Base-by-base conservation (phyloP, 2,329 filamentous ascomycete species). In the Fusarium piperis region DNA sequence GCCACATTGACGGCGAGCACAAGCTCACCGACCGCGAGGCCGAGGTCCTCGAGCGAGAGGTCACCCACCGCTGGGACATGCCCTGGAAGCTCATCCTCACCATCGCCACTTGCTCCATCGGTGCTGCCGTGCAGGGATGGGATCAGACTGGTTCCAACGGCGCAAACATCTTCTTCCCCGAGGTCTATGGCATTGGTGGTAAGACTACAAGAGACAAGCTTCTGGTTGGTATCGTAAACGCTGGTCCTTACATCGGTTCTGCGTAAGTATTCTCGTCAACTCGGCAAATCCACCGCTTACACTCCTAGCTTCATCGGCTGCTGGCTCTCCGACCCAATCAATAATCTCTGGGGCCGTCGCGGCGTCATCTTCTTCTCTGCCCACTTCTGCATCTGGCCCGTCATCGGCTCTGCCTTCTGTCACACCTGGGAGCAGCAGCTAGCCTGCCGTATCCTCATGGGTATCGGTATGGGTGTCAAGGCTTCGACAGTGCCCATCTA, bases 351-450 rank as follows among this genome's bases (percentile, higher is more conserved):
- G 7, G 85, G 85, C 4, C 84, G 85, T 26, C 82, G 85, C n/a
- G 84, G 84, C 39, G 78, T 81, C 39, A 94, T 95, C 68, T 95
- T 94, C 79, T 82, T 93, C 48, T 90, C 93, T 12, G 93, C 92
- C 52, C 87, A 92, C 68, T 91, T 95, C 78, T 92, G 91, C 77
- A 82, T 93, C 46, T 82, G 90, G 69, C 83, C 90, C 2, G 87
- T 89, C 2, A 89, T 92, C 61, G 89, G 88, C n/a, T 87, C 85
- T 52, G 91, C 88, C 0, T 89, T 92, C 64, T 86, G 88, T 23
- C 87, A 91, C 65, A 89, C 85, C 8, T 93, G 91, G 92, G 86
- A 85, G 79, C 88, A 92, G 68, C 86, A 93, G 68, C 87, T 94
- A 66, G 84, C 90, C 59, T 89, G 89, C 52, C 88, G 92, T 59